Evolutionary conservation across 306 rosid species (phyloP), one percentile per base, ranked within the genome.

Genomic region (Dicorynia guianensis): DNA sequence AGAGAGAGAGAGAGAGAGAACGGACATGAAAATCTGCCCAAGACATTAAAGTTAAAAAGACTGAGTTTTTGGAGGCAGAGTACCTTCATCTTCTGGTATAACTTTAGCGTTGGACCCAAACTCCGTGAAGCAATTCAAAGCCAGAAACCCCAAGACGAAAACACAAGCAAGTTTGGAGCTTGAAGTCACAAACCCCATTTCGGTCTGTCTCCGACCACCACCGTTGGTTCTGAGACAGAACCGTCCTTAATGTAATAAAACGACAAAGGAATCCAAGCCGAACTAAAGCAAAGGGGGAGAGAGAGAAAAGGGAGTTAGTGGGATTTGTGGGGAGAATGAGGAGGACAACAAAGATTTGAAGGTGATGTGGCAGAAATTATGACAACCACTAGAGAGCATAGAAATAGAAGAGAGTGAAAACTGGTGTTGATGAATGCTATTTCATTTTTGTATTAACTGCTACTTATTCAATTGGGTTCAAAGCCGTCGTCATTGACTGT

Each of bases 61-160:
- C 48, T 6, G 5, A 65, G 5, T 53, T 20, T 13, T 5, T 39
- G 49, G 73, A 53, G 11, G 30, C 1, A 75, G 34, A 6, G 69
- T 55, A 93, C 98, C 97, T 93, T 93, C 98, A n/a, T 85, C 78
- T 64, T 72, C 67, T 30, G 97, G 91, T 13, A 93, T 15, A 61
- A 75, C 84, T 82, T 87, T 86, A 63, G 97, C 93, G 77, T 78
- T 64, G 67, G 93, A 83, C 62, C 83, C 81, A 67, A 85, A 88
- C 13, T 72, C 40, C 0, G 48, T 17, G 82, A 84, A 75, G 85
- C 65, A 81, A 83, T 72, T 83, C 61, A 87, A 60, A 69, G 76
- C 52, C 15, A 81, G 50, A 43, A 79, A 74, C 13, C 66, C 72
- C 15, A 58, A 72, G 53, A 83, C 61, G 72, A 85, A 67, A 36